Percentiles rank a stretch among this genome's conserved stretches.
phyloP scores from a whole-genome alignment of 352 stramenopile genomes.

The Globisporangium spiculum region DNA sequence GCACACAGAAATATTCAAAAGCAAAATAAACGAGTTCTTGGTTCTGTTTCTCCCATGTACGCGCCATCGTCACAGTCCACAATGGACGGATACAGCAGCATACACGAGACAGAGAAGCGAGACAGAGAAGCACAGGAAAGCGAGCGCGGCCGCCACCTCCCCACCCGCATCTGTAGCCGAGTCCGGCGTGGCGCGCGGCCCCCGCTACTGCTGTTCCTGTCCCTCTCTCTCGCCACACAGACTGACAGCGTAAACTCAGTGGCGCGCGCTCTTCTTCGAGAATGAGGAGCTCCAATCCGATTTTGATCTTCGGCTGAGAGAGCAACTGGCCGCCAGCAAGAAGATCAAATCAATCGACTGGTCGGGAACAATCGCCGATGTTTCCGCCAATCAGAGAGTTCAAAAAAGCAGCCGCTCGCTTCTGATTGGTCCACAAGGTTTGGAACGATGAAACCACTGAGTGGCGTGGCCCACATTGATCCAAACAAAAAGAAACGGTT shows the following conservation, averaged over 20 bases:
- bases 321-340: not conserved
- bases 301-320: not conserved
- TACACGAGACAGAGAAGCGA: no score
- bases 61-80: no score
- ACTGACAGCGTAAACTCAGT: not conserved
- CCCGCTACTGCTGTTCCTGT: not conserved
- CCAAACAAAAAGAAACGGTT: no score
- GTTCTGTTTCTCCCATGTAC: no score
- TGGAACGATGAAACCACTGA: no score
- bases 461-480: no score
- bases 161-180: no score
- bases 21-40: not conserved
- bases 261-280: not conserved
- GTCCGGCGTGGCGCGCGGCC: not conserved
- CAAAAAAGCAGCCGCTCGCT: no score
- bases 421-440: no score
- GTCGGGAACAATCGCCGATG: not conserved
- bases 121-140: no score
- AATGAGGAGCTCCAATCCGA: not conserved
- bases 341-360: not conserved
- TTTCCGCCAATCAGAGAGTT: slow-evolving; percentile 1
- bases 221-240: not conserved
- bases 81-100: no score
- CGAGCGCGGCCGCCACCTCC: no score
- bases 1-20: not conserved